Evolutionary conservation across 2,329 filamentous ascomycete species (phyloP), one percentile per base, ranked within the genome.

Genomic region (Pseudocercospora musae): DNA sequence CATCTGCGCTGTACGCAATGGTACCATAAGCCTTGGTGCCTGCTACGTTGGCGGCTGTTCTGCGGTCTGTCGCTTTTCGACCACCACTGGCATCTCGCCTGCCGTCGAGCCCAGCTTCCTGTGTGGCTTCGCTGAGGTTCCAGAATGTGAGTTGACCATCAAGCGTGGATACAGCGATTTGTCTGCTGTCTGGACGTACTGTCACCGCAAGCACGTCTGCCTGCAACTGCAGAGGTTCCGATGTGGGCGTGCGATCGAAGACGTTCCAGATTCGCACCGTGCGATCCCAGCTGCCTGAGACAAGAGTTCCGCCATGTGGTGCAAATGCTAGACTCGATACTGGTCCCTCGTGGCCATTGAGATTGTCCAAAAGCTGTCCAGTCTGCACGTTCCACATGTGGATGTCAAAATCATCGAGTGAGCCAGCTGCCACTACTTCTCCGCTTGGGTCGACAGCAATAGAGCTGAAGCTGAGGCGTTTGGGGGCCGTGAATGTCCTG

Each of bases 341-440:
- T 0, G 95, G 95, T 0, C 94, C 95, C 78, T 99, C 94, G 70
- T 99, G 95, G 0, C 95, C 96, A 6, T 93, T 85, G 23, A 99
- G 82, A 68, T 89, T 89, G 74, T 99, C 95, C 5, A 99, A 86
- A 18, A 99, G 82, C 76, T 99, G 95, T 2, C 95, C 95, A 0
- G 94, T 99, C 74, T 99, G 95, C 3, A 99, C 96, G 4, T 92
- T 97, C 95, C 95, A 99, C 65, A 99, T 90, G 77, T 99, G 93
- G 57, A 99, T 91, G 73, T 98, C 94, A 68, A 97, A 98, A 4
- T 93, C 96, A 75, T 99, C 95, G 15, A 96, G 83, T 1, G 94
- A 98, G 2, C 94, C 95, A 9, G 95, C 95, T 63, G 94, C 96
- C 2, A 99, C 90, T 8, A 99, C 91, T 76, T 99, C 96, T 58